A percentile compares a stretch with the other conserved stretches of the same genome.
Conservation (phyloP, 1,284 basidiomycete genomes). For the Rugosomyces carneus region DNA sequence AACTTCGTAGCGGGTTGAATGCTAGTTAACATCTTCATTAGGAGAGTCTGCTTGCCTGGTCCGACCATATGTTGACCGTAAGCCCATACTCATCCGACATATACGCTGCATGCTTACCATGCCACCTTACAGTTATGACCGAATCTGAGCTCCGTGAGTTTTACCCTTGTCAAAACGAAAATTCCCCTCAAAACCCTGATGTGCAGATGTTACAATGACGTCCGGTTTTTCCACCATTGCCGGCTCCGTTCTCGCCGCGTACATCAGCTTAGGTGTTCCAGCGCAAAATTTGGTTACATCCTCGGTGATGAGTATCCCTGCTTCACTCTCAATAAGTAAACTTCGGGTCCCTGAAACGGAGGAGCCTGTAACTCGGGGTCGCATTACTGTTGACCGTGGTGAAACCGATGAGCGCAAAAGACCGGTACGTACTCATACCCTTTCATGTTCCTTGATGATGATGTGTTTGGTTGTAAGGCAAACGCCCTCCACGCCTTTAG, state of each 20-base stretch:
- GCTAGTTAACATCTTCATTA: constrained; percentile 12
- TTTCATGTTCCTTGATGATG: background rate
- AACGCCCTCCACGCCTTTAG: constrained; percentile 88
- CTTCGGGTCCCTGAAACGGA: constrained; percentile 79
- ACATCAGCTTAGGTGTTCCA: constrained; percentile 79
- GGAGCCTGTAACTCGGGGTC: constrained; percentile 81
- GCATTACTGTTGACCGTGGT: constrained; percentile 73
- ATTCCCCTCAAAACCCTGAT: constrained; percentile 1
- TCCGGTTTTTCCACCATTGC: constrained; percentile 91
- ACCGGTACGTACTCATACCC: constrained; percentile 27
- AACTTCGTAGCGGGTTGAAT: background rate
- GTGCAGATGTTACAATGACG: constrained; percentile 73
- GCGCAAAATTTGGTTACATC: constrained; percentile 82
- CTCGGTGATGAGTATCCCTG: constrained; percentile 92
- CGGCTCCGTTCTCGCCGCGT: constrained; percentile 82
- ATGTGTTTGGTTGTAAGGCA: constrained; percentile 33
- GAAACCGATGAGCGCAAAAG: constrained; percentile 41
- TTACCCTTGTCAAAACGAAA: background rate
- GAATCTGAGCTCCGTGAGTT: constrained; percentile 70
- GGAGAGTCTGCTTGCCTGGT: constrained; percentile 84
- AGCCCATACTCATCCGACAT: no score
- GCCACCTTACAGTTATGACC: constrained; percentile 59
- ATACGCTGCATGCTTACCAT: constrained; percentile 6
- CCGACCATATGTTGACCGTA: constrained; percentile 74
- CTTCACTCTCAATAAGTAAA: constrained; percentile 88